Percentiles rank a stretch among this genome's conserved stretches.
Conservation (phyloP, 73 alveolate genomes). For the Paramecium octaurelia region DNA sequence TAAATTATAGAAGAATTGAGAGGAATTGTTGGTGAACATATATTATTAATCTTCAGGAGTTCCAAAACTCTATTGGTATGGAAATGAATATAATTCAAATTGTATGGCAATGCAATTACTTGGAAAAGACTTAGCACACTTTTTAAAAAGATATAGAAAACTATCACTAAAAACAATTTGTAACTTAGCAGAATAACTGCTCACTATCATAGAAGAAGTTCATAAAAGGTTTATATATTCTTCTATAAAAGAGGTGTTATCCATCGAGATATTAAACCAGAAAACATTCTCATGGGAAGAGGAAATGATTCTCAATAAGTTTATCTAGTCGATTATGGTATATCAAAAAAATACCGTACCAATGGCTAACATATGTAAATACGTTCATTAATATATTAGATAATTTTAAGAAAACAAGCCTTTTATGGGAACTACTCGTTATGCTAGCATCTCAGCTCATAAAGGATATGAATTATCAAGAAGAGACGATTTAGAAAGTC, state of each 20-base stretch:
- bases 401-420: slow-evolving; percentile 58
- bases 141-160: neutral
- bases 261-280: slow-evolving; percentile 85
- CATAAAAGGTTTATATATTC: slow-evolving; percentile 39
- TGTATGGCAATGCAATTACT: slow-evolving; percentile 46
- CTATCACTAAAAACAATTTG: slow-evolving; percentile 13
- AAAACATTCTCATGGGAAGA: slow-evolving; percentile 75
- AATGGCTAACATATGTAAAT: neutral
- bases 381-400: neutral
- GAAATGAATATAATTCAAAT: slow-evolving; percentile 36
- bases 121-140: slow-evolving; percentile 43
- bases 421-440: slow-evolving; percentile 79
- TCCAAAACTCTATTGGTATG: slow-evolving; percentile 59
- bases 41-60: neutral
- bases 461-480: slow-evolving; percentile 87
- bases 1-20: slow-evolving; percentile 35
- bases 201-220: slow-evolving; percentile 26
- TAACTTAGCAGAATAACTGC: slow-evolving; percentile 28
- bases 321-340: slow-evolving; percentile 80
- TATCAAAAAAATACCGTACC: slow-evolving; percentile 72
- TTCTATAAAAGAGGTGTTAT: slow-evolving; percentile 58
- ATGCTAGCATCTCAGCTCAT: slow-evolving; percentile 78
- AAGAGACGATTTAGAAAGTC: slow-evolving; percentile 79
- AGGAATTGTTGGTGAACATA: neutral
- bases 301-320: slow-evolving; percentile 62